phyloP scores from a whole-genome alignment of 2,329 filamentous ascomycete species.

The Coniella vitis region DNA sequence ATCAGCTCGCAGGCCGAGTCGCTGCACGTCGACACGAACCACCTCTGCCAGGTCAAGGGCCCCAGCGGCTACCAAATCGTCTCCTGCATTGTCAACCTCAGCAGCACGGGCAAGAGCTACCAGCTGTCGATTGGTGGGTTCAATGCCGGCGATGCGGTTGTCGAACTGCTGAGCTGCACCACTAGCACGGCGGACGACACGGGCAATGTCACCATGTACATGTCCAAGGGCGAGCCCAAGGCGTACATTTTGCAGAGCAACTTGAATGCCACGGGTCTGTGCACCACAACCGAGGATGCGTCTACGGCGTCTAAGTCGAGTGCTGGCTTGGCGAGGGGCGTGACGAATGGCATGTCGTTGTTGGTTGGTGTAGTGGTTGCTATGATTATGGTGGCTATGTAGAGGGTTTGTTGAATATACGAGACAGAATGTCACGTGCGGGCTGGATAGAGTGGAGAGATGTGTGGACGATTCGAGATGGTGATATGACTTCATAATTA shows the following conservation, averaged over 20 bases:
- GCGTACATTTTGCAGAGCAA: conserved; percentile 15
- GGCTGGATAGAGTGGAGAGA: no score
- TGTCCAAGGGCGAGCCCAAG: conserved; percentile 13
- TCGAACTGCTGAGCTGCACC: conserved; percentile 21
- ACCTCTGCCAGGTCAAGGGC: conserved; percentile 39
- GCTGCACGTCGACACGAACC: conserved; percentile 31
- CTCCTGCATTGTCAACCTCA: conserved; percentile 33
- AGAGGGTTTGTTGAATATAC: background rate
- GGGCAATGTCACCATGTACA: conserved; percentile 17
- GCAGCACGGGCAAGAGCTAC: conserved; percentile 24
- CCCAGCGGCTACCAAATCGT: conserved; percentile 29
- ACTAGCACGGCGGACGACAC: conserved; percentile 12
- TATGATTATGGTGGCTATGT: conserved; percentile 11
- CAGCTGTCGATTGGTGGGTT: conserved; percentile 22
- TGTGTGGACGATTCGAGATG: no score
- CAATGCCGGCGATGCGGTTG: conserved; percentile 21
- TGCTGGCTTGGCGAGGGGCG: conserved; percentile 2
- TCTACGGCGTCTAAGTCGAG: conserved; percentile 4
- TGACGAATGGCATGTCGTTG: conserved; percentile 7
- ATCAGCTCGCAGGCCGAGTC: conserved; percentile 30
- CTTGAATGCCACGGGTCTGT: conserved; percentile 7
- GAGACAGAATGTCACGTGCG: background rate
- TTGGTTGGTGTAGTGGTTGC: conserved; percentile 3
- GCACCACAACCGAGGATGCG: conserved; percentile 10
- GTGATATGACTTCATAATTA: no score